Evolutionary conservation across 768 basidiomycete species (phyloP).

Genomic region (Jaapia argillacea): DNA sequence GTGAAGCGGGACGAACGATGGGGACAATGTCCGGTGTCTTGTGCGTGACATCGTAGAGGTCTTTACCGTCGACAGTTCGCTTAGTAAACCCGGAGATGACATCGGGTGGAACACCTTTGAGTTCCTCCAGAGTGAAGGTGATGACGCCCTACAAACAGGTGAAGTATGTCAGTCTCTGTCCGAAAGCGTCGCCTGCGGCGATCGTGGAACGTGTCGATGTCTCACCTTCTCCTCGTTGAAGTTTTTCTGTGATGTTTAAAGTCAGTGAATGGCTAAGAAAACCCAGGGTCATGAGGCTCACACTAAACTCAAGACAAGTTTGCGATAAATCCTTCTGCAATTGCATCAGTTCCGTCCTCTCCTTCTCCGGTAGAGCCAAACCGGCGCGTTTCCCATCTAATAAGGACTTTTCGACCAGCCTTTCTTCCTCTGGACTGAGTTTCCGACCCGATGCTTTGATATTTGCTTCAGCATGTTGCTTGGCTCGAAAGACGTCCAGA

Average conservation of each 20-base stretch:
- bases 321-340: constrained; percentile 74
- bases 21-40: constrained; percentile 81
- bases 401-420: constrained; percentile 74
- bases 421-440: constrained; percentile 55
- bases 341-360: constrained; percentile 42
- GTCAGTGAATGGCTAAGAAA: too few relatives aligned
- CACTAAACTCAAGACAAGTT: constrained; percentile 70
- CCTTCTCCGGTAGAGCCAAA: constrained; percentile 55
- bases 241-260: constrained; percentile 51
- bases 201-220: too few relatives aligned
- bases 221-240: constrained; percentile 81
- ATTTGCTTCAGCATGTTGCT: constrained; percentile 60
- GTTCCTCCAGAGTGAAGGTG: constrained; percentile 59
- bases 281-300: too few relatives aligned
- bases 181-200: too few relatives aligned
- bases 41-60: constrained; percentile 64
- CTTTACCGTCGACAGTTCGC: constrained; percentile 45
- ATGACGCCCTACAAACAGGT: constrained; percentile 47
- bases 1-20: constrained; percentile 34
- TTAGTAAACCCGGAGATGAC: constrained; percentile 72
- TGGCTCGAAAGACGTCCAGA: constrained; percentile 68
- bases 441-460: constrained; percentile 47
- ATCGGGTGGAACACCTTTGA: constrained; percentile 73
- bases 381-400: constrained; percentile 77
- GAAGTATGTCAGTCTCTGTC: too few relatives aligned